A percentile compares a stretch with the other conserved stretches of the same genome.
These are phyloP conservation scores for Pleurostoma richardsiae DNA, from an alignment of 2,329 filamentous ascomycete species.

Conservation along the genomic window DNA sequence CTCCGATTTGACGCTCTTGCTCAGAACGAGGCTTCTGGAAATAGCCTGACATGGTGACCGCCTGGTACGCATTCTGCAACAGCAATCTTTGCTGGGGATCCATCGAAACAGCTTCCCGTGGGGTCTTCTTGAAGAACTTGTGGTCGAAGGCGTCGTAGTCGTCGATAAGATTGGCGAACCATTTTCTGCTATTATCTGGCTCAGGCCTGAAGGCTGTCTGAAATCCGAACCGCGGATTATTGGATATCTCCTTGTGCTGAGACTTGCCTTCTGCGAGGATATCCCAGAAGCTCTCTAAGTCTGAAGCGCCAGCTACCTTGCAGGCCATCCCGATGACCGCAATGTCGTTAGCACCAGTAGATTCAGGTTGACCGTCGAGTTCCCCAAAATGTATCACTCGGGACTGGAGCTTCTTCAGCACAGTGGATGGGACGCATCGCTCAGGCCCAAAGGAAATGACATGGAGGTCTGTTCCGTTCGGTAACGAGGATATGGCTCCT, in stretches of 20 bases:
- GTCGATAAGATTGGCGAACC: conserved; percentile 18
- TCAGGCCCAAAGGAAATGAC: conserved; percentile 27
- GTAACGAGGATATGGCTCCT: conserved; percentile 2
- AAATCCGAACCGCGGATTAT: conserved; percentile 5
- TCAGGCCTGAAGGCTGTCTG: conserved; percentile 6
- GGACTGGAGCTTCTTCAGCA: conserved; percentile 16
- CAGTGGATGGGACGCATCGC: conserved; percentile 24
- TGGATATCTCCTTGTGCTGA: conserved; percentile 7
- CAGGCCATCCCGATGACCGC: conserved; percentile 31
- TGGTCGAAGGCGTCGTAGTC: conserved; percentile 27
- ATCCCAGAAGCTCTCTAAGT: conserved; percentile 12
- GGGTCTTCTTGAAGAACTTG: conserved; percentile 32
- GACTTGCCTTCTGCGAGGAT: conserved; percentile 9
- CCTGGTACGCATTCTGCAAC: conserved; percentile 35
- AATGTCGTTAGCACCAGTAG: conserved; percentile 16
- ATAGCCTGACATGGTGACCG: conserved; percentile 21
- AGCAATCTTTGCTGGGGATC: conserved; percentile 33
- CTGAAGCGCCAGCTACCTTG: conserved; percentile 22
- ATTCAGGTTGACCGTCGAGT: not conserved
- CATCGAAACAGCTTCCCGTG: conserved; percentile 27
- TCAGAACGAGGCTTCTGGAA: conserved; percentile 2
- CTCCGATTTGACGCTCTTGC: conserved; percentile 20
- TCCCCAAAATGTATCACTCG: conserved; percentile 10
- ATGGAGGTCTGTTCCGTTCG: conserved; percentile 2
- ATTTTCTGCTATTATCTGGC: not conserved